Evolutionary conservation across 129 eudicot species (phyloP).

Genomic region (Kitagawia praeruptora): DNA sequence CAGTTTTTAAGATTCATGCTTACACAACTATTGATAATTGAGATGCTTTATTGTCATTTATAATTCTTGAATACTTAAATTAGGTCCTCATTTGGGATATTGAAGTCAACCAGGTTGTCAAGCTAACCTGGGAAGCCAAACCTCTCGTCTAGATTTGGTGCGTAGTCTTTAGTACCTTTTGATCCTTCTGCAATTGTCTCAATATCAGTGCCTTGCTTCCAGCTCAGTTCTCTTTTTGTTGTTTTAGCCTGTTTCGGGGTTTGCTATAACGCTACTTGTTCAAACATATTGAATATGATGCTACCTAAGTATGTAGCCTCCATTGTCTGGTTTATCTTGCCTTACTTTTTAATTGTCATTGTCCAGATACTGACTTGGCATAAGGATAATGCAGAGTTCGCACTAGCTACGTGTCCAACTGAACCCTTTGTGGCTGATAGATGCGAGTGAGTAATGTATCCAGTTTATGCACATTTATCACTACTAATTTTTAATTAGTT

Average conservation of each 20-base stretch:
- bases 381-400: constrained; percentile 86
- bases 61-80: neutral
- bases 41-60: neutral
- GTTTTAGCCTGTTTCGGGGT: neutral
- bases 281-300: neutral
- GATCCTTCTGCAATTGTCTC: neutral
- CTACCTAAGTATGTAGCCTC: neutral
- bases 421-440: constrained; percentile 60
- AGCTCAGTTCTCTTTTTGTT: neutral
- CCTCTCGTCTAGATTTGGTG: constrained; percentile 86
- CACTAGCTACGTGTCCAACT: constrained; percentile 77
- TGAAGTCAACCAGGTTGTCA: constrained; percentile 87
- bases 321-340: neutral
- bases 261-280: neutral
- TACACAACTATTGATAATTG: neutral
- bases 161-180: neutral
- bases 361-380: constrained; percentile 82
- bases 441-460: neutral
- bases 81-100: constrained; percentile 96
- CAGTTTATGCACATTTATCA: neutral
- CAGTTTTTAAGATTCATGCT: neutral
- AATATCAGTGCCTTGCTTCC: neutral
- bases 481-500: too few relatives aligned
- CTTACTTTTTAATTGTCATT: neutral
- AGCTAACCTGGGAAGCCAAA: constrained; percentile 58